Conservation (phyloP, 163 green algal genomes). For the Coccomyxa subellipsoidea region DNA sequence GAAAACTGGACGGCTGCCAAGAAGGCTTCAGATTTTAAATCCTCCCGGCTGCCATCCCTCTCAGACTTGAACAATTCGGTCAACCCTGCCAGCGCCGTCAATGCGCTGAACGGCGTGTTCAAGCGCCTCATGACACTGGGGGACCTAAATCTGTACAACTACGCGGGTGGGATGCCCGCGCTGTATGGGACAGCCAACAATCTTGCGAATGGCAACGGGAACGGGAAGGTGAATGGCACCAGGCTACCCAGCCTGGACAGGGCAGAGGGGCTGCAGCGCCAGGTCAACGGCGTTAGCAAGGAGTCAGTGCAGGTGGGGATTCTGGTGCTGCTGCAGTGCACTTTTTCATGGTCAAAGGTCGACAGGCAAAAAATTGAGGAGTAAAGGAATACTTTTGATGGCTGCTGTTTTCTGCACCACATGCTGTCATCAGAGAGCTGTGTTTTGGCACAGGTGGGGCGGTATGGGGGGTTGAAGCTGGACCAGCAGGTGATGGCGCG, state of each 20-base stretch:
- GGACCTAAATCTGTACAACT: background rate
- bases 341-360: background rate
- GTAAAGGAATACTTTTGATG: background rate
- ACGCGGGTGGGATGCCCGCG: background rate
- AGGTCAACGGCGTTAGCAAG: background rate
- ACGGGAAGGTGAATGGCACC: background rate
- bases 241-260: background rate
- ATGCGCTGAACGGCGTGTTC: background rate
- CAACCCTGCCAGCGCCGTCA: background rate
- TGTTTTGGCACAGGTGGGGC: background rate
- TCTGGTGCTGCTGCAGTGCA: background rate
- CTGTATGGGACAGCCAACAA: background rate
- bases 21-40: conserved; percentile 3
- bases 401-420: background rate
- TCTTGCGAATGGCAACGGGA: background rate
- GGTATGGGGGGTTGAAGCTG: conserved; percentile 16
- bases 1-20: conserved; percentile 25
- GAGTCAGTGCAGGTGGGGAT: background rate
- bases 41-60: too few species aligned
- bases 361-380: background rate
- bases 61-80: background rate
- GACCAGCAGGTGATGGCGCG: conserved; percentile 25
- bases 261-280: background rate
- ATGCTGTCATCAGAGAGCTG: background rate
- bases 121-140: background rate